Conservation (phyloP, 2,329 filamentous ascomycete species). For the Xylaria arbuscula region DNA sequence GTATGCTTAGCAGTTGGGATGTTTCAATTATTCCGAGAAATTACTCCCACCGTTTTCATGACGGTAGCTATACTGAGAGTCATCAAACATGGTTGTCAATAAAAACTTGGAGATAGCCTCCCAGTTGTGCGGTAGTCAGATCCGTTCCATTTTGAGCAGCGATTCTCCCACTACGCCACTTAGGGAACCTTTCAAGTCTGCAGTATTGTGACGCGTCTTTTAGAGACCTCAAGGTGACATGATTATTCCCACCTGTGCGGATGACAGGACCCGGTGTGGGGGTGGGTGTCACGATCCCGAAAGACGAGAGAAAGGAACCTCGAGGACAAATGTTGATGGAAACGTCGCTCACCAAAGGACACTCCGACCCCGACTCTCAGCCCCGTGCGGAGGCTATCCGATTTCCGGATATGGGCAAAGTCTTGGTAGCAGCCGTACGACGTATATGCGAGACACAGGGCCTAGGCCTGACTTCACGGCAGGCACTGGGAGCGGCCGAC, state of each 20-base stretch:
- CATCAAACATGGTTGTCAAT: not conserved
- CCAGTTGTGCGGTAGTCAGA: constrained; percentile 10
- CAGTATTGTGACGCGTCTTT: not conserved
- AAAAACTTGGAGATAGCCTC: not conserved
- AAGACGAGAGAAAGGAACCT: constrained; percentile 6
- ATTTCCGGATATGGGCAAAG: not conserved
- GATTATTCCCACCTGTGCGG: constrained; percentile 7
- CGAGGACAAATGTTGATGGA: constrained; percentile 1
- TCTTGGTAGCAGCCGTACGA: constrained; percentile 20
- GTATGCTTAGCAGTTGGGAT: not conserved
- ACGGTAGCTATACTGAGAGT: not conserved
- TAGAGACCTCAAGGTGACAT: not conserved
- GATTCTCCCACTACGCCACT: constrained; percentile 2
- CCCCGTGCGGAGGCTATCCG: constrained; percentile 14
- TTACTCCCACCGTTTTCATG: not conserved
- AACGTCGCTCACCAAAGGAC: constrained; percentile 17
- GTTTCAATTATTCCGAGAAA: not conserved
- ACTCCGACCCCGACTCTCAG: constrained; percentile 2
- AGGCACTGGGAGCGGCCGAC: not conserved
- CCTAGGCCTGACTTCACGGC: constrained; percentile 12
- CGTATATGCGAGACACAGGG: constrained; percentile 6
- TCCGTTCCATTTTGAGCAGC: not conserved
- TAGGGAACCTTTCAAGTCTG: not conserved
- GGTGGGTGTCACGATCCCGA: constrained; percentile 5
- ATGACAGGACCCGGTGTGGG: constrained; percentile 21